These are phyloP conservation scores for Penicillium turbatum DNA, from an alignment of 495 filamentous ascomycete genomes.

Conservation along the genomic window DNA sequence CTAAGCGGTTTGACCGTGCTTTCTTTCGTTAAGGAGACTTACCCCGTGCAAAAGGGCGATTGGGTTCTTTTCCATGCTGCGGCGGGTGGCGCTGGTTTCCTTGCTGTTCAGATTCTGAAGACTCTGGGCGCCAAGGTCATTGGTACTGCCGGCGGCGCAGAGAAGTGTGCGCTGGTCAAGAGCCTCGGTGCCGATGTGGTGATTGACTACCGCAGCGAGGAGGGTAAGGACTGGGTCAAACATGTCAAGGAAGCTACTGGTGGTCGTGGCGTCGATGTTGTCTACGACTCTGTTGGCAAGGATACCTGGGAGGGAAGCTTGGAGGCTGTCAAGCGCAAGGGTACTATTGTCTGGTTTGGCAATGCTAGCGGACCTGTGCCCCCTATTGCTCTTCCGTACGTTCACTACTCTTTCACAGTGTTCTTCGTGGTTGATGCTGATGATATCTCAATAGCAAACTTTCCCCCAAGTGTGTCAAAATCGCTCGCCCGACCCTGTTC, in stretches of 20 bases:
- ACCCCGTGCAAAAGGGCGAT: slow-evolving; percentile 68
- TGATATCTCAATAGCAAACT: slow-evolving; percentile 39
- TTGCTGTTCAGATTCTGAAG: slow-evolving; percentile 71
- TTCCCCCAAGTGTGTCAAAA: slow-evolving; percentile 73
- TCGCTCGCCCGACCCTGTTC: slow-evolving; percentile 71
- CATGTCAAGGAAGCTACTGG: slow-evolving; percentile 66
- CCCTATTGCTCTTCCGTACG: slow-evolving; percentile 62
- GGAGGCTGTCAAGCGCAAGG: slow-evolving; percentile 74
- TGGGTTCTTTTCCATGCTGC: slow-evolving; percentile 89
- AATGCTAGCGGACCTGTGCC: slow-evolving; percentile 82
- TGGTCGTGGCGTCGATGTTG: slow-evolving; percentile 66
- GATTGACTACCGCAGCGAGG: slow-evolving; percentile 66
- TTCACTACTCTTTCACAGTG: not conserved
- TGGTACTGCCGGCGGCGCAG: slow-evolving; percentile 70
- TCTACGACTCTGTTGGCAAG: slow-evolving; percentile 89
- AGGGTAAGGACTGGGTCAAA: slow-evolving; percentile 59
- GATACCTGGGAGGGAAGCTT: slow-evolving; percentile 81
- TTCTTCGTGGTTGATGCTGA: not conserved
- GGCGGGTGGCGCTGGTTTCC: slow-evolving; percentile 79
- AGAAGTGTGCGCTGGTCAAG: slow-evolving; percentile 68
- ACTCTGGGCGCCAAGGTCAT: slow-evolving; percentile 74
- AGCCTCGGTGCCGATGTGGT: slow-evolving; percentile 65
- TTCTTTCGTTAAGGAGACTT: slow-evolving; percentile 72
- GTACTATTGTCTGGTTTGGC: slow-evolving; percentile 79
- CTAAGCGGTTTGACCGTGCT: slow-evolving; percentile 87